phyloP scores from a whole-genome alignment of 2,329 filamentous ascomycete species.

The Aspergillus japonicus region DNA sequence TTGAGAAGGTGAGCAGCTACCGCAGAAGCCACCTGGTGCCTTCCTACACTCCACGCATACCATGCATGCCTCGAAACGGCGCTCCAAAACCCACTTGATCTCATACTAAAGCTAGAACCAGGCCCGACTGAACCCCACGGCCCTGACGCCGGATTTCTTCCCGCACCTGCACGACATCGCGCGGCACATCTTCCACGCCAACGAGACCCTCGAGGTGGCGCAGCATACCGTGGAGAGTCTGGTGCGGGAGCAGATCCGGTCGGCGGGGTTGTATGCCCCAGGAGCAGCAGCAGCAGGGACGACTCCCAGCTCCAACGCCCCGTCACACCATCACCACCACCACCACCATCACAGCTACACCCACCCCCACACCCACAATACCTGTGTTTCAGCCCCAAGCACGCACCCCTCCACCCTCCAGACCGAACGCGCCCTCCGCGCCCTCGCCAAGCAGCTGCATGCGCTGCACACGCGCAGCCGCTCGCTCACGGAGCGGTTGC shows the following conservation, averaged over 20 bases:
- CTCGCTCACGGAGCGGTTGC: slow-evolving; percentile 30
- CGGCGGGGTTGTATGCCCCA: slow-evolving; percentile 14
- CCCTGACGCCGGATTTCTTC: slow-evolving; percentile 23
- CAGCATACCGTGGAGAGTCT: slow-evolving; percentile 28
- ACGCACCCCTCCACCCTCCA: background rate
- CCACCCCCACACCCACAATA: background rate
- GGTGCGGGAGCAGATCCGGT: slow-evolving; percentile 20
- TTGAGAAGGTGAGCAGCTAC: slow-evolving; percentile 27
- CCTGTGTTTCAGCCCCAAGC: background rate
- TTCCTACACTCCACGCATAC: too few species aligned
- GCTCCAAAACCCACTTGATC: too few species aligned
- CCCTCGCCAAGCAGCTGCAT: slow-evolving; percentile 26
- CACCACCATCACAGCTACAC: background rate
- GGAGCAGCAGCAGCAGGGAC: slow-evolving; percentile 6
- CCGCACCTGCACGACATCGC: slow-evolving; percentile 32
- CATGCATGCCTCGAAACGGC: too few species aligned
- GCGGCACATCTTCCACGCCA: slow-evolving; percentile 33
- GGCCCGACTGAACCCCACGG: slow-evolving; percentile 4
- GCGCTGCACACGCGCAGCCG: slow-evolving; percentile 27
- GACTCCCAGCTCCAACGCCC: background rate
- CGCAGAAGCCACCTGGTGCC: too few species aligned
- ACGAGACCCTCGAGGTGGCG: slow-evolving; percentile 34
- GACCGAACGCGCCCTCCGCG: slow-evolving; percentile 12
- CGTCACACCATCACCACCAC: background rate
- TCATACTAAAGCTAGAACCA: too few species aligned